Percentiles rank a stretch among this genome's conserved stretches.
Evolutionary conservation across 2,329 filamentous ascomycete genomes (phyloP).

Genomic region (Ceratocystis eucalypticola): DNA sequence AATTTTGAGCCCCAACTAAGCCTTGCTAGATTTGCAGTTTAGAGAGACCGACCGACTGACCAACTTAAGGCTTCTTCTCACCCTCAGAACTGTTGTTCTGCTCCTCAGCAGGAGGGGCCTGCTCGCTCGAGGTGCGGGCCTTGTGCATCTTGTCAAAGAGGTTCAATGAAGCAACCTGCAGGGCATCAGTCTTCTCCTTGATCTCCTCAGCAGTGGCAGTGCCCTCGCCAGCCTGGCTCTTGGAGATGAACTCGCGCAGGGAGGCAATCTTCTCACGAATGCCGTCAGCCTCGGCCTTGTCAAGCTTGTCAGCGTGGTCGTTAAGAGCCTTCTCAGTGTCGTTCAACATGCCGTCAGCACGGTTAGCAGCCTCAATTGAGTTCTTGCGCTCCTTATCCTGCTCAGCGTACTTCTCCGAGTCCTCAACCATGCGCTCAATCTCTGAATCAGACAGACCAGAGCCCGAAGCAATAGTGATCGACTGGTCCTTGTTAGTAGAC

Average conservation of each 20-base stretch:
- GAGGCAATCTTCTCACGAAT: slow-evolving; percentile 86
- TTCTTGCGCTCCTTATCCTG: slow-evolving; percentile 92
- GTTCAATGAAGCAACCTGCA: slow-evolving; percentile 88
- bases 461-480: slow-evolving; percentile 95
- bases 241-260: slow-evolving; percentile 80
- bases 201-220: slow-evolving; percentile 77
- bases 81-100: slow-evolving; percentile 54
- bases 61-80: slow-evolving; percentile 51
- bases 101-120: slow-evolving; percentile 42
- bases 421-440: slow-evolving; percentile 95
- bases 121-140: slow-evolving; percentile 58
- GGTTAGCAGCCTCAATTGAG: slow-evolving; percentile 92
- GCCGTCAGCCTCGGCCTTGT: slow-evolving; percentile 86
- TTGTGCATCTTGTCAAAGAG: slow-evolving; percentile 99
- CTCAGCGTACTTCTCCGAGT: slow-evolving; percentile 93
- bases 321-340: slow-evolving; percentile 97
- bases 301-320: slow-evolving; percentile 89
- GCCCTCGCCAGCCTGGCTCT: slow-evolving; percentile 88
- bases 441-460: slow-evolving; percentile 90
- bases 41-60: not conserved
- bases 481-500: slow-evolving; percentile 98
- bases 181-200: slow-evolving; percentile 93
- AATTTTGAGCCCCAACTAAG: not conserved
- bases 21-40: too few species aligned
- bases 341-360: slow-evolving; percentile 87